Evolutionary conservation across 768 basidiomycete genomes (phyloP).

Genomic region (Coprinellus aureogranulatus): DNA sequence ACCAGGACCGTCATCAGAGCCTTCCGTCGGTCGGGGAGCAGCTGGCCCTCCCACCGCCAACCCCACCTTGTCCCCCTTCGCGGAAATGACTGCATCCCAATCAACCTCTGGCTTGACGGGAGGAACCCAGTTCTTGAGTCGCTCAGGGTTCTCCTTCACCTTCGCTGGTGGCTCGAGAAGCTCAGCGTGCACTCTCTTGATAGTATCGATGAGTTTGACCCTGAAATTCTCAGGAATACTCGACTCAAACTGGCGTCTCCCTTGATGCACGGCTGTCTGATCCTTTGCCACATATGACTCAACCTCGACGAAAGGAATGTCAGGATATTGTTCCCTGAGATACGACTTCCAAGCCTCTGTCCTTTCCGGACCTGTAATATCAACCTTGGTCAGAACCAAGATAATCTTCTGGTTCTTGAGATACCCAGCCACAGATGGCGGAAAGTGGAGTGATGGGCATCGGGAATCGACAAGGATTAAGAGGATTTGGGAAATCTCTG

Average conservation of each 20-base stretch:
- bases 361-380: slow-evolving; percentile 70
- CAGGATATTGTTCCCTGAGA: slow-evolving; percentile 53
- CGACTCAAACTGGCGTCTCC: slow-evolving; percentile 54
- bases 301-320: slow-evolving; percentile 64
- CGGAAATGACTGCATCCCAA: slow-evolving; percentile 64
- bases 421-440: slow-evolving; percentile 70
- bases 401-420: slow-evolving; percentile 57
- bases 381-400: slow-evolving; percentile 84
- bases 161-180: slow-evolving; percentile 67
- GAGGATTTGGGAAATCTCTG: slow-evolving; percentile 86
- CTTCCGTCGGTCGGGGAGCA: slow-evolving; percentile 31
- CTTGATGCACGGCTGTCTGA: slow-evolving; percentile 39
- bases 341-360: slow-evolving; percentile 65
- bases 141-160: slow-evolving; percentile 46
- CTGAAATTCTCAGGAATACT: slow-evolving; percentile 67
- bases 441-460: slow-evolving; percentile 84
- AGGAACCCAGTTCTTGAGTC: slow-evolving; percentile 62
- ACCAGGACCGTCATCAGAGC: slow-evolving; percentile 15
- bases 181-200: slow-evolving; percentile 64
- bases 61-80: slow-evolving; percentile 44
- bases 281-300: slow-evolving; percentile 68
- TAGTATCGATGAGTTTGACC: slow-evolving; percentile 58
- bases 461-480: slow-evolving; percentile 87
- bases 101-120: slow-evolving; percentile 63
- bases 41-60: slow-evolving; percentile 41